Evolutionary conservation across 1,284 basidiomycete species (phyloP), one percentile per base, ranked within the genome.

Genomic region (Waitea zeae): DNA sequence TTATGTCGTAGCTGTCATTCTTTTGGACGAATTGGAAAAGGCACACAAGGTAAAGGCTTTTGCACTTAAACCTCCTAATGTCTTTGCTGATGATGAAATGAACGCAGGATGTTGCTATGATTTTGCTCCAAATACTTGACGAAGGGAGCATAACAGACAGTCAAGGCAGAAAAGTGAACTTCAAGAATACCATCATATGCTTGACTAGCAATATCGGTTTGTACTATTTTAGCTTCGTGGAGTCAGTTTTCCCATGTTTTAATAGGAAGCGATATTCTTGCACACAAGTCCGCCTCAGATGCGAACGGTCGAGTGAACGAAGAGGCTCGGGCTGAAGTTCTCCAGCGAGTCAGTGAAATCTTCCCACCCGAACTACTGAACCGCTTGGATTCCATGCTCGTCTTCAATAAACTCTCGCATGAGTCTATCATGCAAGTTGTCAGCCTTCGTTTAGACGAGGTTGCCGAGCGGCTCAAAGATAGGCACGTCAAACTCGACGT

Each of bases 331-430:
- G 50, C 64, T 3, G 64, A 73, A 40, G 86, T 96, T n/a, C 58
- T 92, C 15, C 67, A 70, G 38, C 67, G 79, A 20, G 83, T 86
- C 0, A 59, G 70, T 3, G 70, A 73, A 39, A 75, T 77, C 53
- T 93, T 92, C 65, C 77, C 87, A 12, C 90, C 90, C 0, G 90
- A 96, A 53, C 65, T 96, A 1, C 64, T 90, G 38, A 92, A 93
- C 52, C 76, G 88, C 9, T 67, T 93, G 36, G 88, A 93, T 51
- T 77, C 84, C 9, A 79, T 82, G 51, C 60, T 82, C 17, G 80
- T 92, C 12, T 93, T 95, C 62, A 90, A 92, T 61, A 88, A 86
- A 47, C 71, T 92, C 9, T 77, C 82, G 2, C 67, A 65, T 11
- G 51, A 58, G 15, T 74, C 77, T 5, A 84, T 95, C 40, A 57